Base-by-base conservation (phyloP, 371 early-diverging fungal genomes). In the Lichtheimia hyalospora region DNA sequence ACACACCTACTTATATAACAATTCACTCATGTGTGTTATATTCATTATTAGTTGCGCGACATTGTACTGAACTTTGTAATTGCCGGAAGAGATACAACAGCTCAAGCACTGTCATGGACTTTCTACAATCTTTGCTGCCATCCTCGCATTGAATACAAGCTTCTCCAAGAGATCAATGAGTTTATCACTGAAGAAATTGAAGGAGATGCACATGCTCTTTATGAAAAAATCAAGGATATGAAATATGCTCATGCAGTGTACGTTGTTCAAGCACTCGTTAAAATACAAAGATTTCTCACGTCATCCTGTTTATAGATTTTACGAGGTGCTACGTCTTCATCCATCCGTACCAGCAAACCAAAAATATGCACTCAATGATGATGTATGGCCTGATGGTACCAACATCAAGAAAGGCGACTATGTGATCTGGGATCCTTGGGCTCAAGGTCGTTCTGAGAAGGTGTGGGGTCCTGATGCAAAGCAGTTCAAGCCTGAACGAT, bases 41-140 rank as follows among this genome's bases (percentile, higher is more conserved):
- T 2, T 46, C 2, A 18, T 28, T 5, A 10, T 67, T 52, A 69
- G 76, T 66, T 84, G 25, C 72, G 84, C 18, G 84, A 84, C 52
- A 68, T 68, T 12, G 67, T 82, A 10, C 41, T 84, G 8, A 84
- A 83, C 50, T 77, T 84, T 43, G 61, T 75, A 49, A 79, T 87
- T 65, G 81, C 81, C 24, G 90, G 88, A 23, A 71, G 89, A 46
- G 88, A 87, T 44, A 90, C 91, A 0, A 91, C 91, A 2, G 91
- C 91, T 0, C 85, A 87, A 54, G 81, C 90, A 0, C 61, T 92
- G 8, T 73, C 84, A 0, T 92, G 91, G 92, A 68, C 79, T 13
- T 72, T 91, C 50, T 89, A 77, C 39, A 58, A 70, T 13, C 57
- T 91, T 6, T 28, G 55, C 14, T 51, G 69, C 25, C 62, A 84